Conservation (phyloP, 78 protist genomes). For the Dictyostelium brefeldianum region DNA sequence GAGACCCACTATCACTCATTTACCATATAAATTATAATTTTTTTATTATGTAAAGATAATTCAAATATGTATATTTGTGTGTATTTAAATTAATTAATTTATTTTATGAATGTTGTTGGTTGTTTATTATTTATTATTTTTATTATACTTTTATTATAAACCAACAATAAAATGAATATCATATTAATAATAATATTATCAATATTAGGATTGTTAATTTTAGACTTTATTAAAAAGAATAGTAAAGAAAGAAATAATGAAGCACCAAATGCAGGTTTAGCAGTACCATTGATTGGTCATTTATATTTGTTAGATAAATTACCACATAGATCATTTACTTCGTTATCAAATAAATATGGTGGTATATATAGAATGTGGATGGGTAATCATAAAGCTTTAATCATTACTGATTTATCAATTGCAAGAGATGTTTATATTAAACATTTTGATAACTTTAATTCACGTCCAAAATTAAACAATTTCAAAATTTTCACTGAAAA, state of each 20-base stretch:
- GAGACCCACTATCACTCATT: too few relatives aligned
- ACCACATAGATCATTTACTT: not conserved
- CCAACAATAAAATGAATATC: too few relatives aligned
- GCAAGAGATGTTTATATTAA: not conserved
- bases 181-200: too few relatives aligned
- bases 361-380: slow-evolving; percentile 12
- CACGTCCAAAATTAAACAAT: not conserved
- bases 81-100: too few relatives aligned
- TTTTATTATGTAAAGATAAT: too few relatives aligned
- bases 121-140: too few relatives aligned
- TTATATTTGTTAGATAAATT: not conserved
- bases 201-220: too few relatives aligned
- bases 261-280: not conserved
- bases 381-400: slow-evolving; percentile 19
- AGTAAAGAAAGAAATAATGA: not conserved
- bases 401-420: slow-evolving; percentile 18
- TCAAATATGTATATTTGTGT: too few relatives aligned
- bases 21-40: too few relatives aligned
- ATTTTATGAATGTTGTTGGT: too few relatives aligned
- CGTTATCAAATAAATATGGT: slow-evolving; percentile 12
- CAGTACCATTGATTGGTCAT: not conserved
- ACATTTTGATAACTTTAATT: not conserved
- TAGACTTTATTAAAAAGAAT: not conserved
- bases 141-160: too few relatives aligned
- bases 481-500: not conserved